Percentiles rank a stretch among this genome's conserved stretches.
Conservation (phyloP, 2,329 filamentous ascomycete genomes). For the Exophiala oligosperma region DNA sequence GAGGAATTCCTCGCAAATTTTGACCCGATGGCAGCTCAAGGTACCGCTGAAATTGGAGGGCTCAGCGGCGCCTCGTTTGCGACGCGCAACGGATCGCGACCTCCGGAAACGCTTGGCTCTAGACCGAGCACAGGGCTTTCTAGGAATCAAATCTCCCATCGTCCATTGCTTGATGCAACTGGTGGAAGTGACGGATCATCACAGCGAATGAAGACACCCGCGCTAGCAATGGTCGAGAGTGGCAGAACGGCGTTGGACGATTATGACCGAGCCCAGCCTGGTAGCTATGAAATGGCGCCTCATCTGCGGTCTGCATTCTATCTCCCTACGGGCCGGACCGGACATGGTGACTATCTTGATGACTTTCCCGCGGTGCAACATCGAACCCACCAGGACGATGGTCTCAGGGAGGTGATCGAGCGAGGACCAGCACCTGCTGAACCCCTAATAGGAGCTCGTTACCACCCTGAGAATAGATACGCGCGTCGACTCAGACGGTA, state of each 20-base stretch:
- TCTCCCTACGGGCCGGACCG: too few species aligned
- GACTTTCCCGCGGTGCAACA: too few species aligned
- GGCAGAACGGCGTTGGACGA: background rate
- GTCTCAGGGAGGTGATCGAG: background rate
- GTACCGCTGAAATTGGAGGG: background rate
- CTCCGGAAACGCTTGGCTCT: background rate
- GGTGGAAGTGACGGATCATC: background rate
- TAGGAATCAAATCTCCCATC: background rate
- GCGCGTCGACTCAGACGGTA: background rate
- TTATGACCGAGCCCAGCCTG: too few species aligned
- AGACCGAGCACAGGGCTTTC: background rate
- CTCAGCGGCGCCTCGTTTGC: background rate
- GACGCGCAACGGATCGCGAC: background rate
- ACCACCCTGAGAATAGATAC: too few species aligned
- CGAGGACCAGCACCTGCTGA: background rate
- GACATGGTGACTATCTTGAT: too few species aligned
- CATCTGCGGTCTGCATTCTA: too few species aligned
- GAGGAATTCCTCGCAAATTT: conserved; percentile 27
- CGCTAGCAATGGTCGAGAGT: background rate
- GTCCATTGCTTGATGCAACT: background rate
- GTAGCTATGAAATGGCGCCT: too few species aligned
- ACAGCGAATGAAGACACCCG: background rate
- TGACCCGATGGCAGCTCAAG: conserved; percentile 9
- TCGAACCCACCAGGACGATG: too few species aligned
- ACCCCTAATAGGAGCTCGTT: too few species aligned